Percentiles rank a stretch among this genome's conserved stretches.
phyloP scores from a whole-genome alignment of 345 rosid species.

The Nasturtium officinale region DNA sequence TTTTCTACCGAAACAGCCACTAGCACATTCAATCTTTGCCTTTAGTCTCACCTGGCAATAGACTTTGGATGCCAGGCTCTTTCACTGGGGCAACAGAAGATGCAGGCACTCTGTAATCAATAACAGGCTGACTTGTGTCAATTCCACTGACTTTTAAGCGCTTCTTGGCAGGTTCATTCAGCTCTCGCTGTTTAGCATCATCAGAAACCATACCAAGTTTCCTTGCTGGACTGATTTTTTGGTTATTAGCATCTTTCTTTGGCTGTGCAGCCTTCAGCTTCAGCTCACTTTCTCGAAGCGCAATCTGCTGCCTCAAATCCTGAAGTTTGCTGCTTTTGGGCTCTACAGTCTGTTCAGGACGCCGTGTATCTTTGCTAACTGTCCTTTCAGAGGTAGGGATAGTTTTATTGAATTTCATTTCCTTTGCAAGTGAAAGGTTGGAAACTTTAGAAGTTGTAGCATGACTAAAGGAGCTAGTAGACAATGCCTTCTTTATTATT shows the following conservation, averaged over 20 bases:
- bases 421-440: constrained; percentile 34
- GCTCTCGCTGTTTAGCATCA: constrained; percentile 46
- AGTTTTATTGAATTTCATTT: constrained; percentile 46
- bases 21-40: constrained; percentile 17
- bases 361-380: constrained; percentile 50
- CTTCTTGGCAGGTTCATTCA: constrained; percentile 68
- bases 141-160: constrained; percentile 54
- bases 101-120: constrained; percentile 41
- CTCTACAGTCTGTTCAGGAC: constrained; percentile 48
- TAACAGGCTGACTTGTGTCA: constrained; percentile 44
- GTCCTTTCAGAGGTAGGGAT: constrained; percentile 44
- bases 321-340: constrained; percentile 56
- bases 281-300: constrained; percentile 76
- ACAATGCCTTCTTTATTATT: constrained; percentile 50
- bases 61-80: constrained; percentile 43
- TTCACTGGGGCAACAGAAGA: constrained; percentile 44
- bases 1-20: constrained; percentile 42
- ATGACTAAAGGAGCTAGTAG: constrained; percentile 51
- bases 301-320: constrained; percentile 94
- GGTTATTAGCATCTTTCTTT: constrained; percentile 50
- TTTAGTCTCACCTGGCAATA: constrained; percentile 46
- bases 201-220: constrained; percentile 46
- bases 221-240: constrained; percentile 41
- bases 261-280: constrained; percentile 71
- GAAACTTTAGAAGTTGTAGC: constrained; percentile 48